Base-by-base conservation (phyloP, 768 basidiomycete genomes). In the Mycena chlorophos region DNA sequence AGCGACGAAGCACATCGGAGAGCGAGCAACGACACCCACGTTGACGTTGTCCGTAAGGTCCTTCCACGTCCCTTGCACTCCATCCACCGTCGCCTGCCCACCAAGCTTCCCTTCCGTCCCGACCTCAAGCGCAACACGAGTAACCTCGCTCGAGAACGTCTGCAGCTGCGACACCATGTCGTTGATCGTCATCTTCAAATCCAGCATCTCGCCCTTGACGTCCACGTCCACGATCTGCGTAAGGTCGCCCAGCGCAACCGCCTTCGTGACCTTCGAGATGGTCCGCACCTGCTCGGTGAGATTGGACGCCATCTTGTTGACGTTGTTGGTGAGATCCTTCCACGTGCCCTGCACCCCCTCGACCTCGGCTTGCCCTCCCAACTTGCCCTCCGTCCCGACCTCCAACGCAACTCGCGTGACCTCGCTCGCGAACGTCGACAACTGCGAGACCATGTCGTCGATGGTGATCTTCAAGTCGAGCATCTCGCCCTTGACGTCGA, bases 301-400 rank as follows among this genome's bases (percentile, higher is more conserved):
- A 27, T 46, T 46, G 6, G 45, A 23, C 22, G 45, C 45, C 45
- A 46, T 42, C 14, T 42, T 42, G 40, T 42, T 31, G 10, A 87
- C 88, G 64, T 89, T 90, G 40, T 84, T 76, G 56, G 91, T 90
- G 69, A 91, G 73, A 68, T 92, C 87, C 60, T 85, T 83, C 89
- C 89, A 91, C 27, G 90, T 87, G 23, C 93, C 93, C 67, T 94
- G 88, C 23, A 94, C 92, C 61, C 92, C 91, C 29, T 89, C 87
- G 4, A 96, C 93, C 52, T 85, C 77, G 3, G 91, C 93, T 71
- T 94, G 89, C 45, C 91, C 91, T 54, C 93, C 92, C 52, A 95
- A 75, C 74, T 91, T 91, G 14, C 92, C 93, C 74, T 94, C 85
- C 60, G 84, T 88, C 64, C 89, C 91, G 68, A 93, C 90, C 74